Evolutionary conservation across 73 alveolate species (phyloP).

Genomic region (Paraurostyla sp.): DNA sequence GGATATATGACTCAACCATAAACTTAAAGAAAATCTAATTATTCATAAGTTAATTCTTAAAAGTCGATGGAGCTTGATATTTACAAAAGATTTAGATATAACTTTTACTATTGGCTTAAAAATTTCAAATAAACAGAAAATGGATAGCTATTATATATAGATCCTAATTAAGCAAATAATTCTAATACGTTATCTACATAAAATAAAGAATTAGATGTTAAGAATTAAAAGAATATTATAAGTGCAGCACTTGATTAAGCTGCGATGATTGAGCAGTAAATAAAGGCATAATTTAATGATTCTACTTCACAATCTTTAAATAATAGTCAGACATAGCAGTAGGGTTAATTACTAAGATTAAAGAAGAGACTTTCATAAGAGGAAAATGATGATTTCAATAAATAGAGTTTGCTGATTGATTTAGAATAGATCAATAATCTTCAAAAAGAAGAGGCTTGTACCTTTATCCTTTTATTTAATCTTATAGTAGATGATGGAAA

Average conservation of each 20-base stretch:
- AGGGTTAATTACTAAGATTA: no score
- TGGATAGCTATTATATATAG: background rate
- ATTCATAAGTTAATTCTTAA: background rate
- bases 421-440: no score
- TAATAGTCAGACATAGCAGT: no score
- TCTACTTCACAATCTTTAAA: no score
- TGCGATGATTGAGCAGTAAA: background rate
- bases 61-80: background rate
- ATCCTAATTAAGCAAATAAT: background rate
- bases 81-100: slow-evolving; percentile 28
- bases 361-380: no score
- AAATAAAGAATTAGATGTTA: background rate
- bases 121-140: slow-evolving; percentile 28
- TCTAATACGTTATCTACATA: background rate
- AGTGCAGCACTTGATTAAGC: background rate
- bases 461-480: no score
- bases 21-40: background rate
- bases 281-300: no score
- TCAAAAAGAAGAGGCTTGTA: no score
- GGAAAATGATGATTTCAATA: no score
- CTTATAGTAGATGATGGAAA: no score
- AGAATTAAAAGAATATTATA: background rate
- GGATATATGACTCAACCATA: background rate
- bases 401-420: no score
- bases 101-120: slow-evolving; percentile 38